phyloP scores from a whole-genome alignment of 164 flowering plant genomes.

The Stephania cephalantha region DNA sequence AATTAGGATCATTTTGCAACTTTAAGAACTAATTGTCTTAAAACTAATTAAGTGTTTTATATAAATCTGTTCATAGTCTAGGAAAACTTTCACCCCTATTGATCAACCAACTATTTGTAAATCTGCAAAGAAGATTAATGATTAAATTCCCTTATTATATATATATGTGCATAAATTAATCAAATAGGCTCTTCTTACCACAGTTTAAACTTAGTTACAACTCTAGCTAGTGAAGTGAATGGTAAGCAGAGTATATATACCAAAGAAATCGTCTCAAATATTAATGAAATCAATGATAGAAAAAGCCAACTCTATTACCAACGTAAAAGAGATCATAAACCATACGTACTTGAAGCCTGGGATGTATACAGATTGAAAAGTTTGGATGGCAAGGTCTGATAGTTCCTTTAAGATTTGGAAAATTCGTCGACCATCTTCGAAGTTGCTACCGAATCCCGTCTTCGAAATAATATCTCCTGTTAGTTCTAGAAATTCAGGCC shows the following conservation, averaged over 20 bases:
- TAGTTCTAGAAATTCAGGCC: background rate
- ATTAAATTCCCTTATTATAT: background rate
- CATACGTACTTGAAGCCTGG: slow-evolving; percentile 32
- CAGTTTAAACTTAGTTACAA: too few species aligned
- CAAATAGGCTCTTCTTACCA: background rate
- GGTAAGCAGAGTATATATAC: too few species aligned
- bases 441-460: slow-evolving; percentile 20
- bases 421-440: slow-evolving; percentile 17
- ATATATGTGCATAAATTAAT: background rate
- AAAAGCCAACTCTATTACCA: background rate
- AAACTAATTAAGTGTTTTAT: too few species aligned
- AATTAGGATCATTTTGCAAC: too few species aligned
- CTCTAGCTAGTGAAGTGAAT: too few species aligned
- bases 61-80: too few species aligned
- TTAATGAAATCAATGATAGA: background rate
- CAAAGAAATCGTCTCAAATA: too few species aligned
- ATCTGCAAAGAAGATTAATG: too few species aligned
- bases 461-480: slow-evolving; percentile 10
- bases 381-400: slow-evolving; percentile 8
- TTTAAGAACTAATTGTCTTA: too few species aligned
- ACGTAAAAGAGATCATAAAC: background rate
- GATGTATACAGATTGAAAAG: slow-evolving; percentile 11
- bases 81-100: too few species aligned
- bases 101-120: too few species aligned
- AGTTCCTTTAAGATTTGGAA: slow-evolving; percentile 22